Conservation (phyloP, 768 basidiomycete genomes). For the Vishniacozyma victoriae region DNA sequence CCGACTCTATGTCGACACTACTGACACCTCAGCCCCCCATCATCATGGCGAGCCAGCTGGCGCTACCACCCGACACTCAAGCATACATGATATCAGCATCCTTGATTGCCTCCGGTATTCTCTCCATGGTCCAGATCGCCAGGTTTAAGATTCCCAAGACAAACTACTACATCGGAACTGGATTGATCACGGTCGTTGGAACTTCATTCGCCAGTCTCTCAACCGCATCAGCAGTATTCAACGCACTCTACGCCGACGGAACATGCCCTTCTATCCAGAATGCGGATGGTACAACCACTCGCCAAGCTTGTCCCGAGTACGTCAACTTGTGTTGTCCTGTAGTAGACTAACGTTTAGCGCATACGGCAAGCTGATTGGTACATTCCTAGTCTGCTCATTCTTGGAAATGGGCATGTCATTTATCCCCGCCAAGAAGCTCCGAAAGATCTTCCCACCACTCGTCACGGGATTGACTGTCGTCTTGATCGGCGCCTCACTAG, state of each 20-base stretch:
- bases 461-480: slow-evolving; percentile 72
- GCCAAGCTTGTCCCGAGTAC: slow-evolving; percentile 48
- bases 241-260: slow-evolving; percentile 70
- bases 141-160: slow-evolving; percentile 18
- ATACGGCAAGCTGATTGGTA: slow-evolving; percentile 51
- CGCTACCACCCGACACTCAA: slow-evolving; percentile 56
- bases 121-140: slow-evolving; percentile 49
- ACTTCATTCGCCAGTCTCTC: slow-evolving; percentile 65
- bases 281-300: slow-evolving; percentile 57
- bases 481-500: slow-evolving; percentile 69
- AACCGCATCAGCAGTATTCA: slow-evolving; percentile 61
- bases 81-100: slow-evolving; percentile 77
- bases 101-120: slow-evolving; percentile 58
- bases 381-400: slow-evolving; percentile 69
- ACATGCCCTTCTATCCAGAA: slow-evolving; percentile 61
- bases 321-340: slow-evolving; percentile 11
- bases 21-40: slow-evolving; percentile 57
- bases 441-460: slow-evolving; percentile 71
- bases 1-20: too few relatives aligned
- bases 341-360: neutral
- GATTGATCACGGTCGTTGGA: slow-evolving; percentile 72
- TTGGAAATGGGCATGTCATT: slow-evolving; percentile 75
- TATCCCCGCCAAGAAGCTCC: slow-evolving; percentile 51
- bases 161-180: slow-evolving; percentile 68
- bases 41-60: slow-evolving; percentile 63